phyloP scores from a whole-genome alignment of 1,284 basidiomycete species.

The Ustilago cynodontis region DNA sequence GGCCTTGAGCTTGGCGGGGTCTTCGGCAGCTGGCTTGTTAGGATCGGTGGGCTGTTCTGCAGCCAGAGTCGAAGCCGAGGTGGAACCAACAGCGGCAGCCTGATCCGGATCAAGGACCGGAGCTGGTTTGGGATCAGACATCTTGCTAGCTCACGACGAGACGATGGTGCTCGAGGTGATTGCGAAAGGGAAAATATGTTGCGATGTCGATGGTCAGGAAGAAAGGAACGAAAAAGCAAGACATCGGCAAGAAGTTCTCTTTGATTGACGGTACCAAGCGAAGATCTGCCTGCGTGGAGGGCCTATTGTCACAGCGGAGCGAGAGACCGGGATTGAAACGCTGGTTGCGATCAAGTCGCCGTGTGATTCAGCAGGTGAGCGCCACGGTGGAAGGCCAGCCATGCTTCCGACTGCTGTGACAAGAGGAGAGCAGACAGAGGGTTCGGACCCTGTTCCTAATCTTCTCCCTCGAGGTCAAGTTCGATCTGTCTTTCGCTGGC shows the following conservation, averaged over 20 bases:
- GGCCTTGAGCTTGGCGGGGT: constrained; percentile 29
- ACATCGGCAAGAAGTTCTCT: not conserved
- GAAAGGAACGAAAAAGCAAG: not conserved
- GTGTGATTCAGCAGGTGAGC: constrained; percentile 17
- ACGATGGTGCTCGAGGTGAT: constrained; percentile 3
- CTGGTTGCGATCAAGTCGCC: not conserved
- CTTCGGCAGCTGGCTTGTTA: constrained; percentile 13
- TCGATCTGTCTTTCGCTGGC: not conserved
- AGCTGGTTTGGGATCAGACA: constrained; percentile 14
- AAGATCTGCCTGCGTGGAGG: not conserved
- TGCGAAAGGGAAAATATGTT: not conserved
- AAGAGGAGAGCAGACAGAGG: not conserved
- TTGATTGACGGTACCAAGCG: not conserved
- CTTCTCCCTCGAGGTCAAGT: not conserved
- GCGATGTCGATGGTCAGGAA: constrained; percentile 6
- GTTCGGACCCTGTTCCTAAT: not conserved
- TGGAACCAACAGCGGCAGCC: constrained; percentile 31
- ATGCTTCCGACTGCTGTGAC: not conserved
- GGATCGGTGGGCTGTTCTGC: constrained; percentile 31
- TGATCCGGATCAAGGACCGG: constrained; percentile 50
- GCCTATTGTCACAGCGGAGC: not conserved
- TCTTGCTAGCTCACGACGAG: not conserved
- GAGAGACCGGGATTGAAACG: not conserved
- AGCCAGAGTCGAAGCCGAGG: constrained; percentile 9
- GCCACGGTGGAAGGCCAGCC: not conserved